These are phyloP conservation scores for Trichoderma orchidacearum DNA, from an alignment of 495 filamentous ascomycete species.

Conservation along the genomic window DNA sequence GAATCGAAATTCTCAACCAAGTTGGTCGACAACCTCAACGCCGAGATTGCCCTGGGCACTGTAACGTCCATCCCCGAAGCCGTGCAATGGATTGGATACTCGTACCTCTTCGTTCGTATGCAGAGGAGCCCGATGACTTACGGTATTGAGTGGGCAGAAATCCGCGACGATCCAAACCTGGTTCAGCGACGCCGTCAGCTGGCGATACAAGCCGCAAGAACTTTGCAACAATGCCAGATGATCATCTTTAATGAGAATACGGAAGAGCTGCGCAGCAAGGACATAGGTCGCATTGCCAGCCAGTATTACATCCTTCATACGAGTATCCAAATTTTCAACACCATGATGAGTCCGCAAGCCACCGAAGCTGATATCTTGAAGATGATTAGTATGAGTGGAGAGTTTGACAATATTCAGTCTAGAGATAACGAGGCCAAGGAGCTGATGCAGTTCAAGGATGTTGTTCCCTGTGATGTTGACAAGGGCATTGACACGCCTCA, in stretches of 20 bases:
- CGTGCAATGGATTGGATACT: conserved; percentile 94
- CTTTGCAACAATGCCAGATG: conserved; percentile 88
- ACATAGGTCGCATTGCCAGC: conserved; percentile 91
- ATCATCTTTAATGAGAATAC: conserved; percentile 94
- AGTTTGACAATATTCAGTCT: conserved; percentile 94
- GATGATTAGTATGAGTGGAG: conserved; percentile 92
- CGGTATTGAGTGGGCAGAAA: conserved; percentile 93
- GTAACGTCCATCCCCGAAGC: conserved; percentile 91
- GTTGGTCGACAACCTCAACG: conserved; percentile 92
- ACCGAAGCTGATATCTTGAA: conserved; percentile 80
- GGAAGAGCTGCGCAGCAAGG: conserved; percentile 81
- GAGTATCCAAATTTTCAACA: conserved; percentile 91
- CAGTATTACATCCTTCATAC: conserved; percentile 91
- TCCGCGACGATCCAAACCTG: conserved; percentile 69
- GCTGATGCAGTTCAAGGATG: conserved; percentile 41
- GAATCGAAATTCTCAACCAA: conserved; percentile 85
- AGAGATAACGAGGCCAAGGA: conserved; percentile 78
- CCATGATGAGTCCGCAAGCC: conserved; percentile 66
- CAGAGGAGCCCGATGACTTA: conserved; percentile 80
- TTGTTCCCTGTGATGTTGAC: conserved; percentile 56
- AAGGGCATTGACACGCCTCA: conserved; percentile 66
- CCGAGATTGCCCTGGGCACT: conserved; percentile 85
- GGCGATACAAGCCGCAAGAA: conserved; percentile 73
- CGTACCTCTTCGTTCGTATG: conserved; percentile 95
- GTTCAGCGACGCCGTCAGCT: conserved; percentile 70